Percentiles rank a stretch among this genome's conserved stretches.
These are phyloP conservation scores for Penicillium aurantiogriseum DNA, from an alignment of 2,329 filamentous ascomycete genomes.

Conservation along the genomic window DNA sequence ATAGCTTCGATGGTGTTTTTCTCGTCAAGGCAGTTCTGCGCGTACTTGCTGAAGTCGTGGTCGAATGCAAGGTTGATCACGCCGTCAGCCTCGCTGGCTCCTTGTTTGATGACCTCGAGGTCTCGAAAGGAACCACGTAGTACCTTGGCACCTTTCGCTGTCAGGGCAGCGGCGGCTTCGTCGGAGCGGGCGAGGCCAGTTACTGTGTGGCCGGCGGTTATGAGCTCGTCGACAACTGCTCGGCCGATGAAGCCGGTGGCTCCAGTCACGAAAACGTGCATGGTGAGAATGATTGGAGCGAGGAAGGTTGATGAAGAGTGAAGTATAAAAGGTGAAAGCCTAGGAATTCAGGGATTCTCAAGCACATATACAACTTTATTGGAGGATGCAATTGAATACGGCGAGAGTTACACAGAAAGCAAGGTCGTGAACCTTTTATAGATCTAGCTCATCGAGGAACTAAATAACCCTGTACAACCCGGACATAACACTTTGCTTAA, in stretches of 20 bases:
- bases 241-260: constrained; percentile 47
- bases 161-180: constrained; percentile 28
- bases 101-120: constrained; percentile 33
- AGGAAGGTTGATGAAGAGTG: not conserved
- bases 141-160: constrained; percentile 32
- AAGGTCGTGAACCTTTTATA: not conserved
- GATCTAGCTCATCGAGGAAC: not conserved
- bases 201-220: constrained; percentile 42
- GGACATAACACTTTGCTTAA: not conserved
- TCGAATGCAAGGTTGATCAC: constrained; percentile 46
- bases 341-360: too few species aligned
- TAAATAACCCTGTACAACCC: not conserved
- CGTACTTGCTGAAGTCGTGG: constrained; percentile 42
- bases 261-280: constrained; percentile 37
- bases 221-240: constrained; percentile 40
- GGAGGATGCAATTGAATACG: not conserved
- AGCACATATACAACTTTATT: not conserved
- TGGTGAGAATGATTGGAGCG: not conserved
- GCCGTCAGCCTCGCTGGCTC: constrained; percentile 36
- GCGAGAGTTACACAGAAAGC: not conserved
- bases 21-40: constrained; percentile 31
- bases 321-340: not conserved
- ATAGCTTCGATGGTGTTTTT: constrained; percentile 40
- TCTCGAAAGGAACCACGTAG: constrained; percentile 40
- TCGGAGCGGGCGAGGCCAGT: constrained; percentile 43